phyloP scores from a whole-genome alignment of 495 filamentous ascomycete species.

The Talaromyces nanjingensis region DNA sequence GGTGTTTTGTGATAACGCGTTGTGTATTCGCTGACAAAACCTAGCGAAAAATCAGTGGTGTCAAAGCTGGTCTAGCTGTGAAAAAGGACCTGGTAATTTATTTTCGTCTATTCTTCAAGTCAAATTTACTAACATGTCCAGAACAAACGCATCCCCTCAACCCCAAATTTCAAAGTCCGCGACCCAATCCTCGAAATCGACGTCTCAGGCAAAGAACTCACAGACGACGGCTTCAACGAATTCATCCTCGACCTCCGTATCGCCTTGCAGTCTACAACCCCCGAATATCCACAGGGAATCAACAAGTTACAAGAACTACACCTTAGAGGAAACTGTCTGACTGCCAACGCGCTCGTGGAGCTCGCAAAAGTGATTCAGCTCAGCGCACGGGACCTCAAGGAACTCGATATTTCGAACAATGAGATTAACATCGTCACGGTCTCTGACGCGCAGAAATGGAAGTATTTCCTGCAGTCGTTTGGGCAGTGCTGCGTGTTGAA shows the following conservation, averaged over 20 bases:
- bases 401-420: conserved; percentile 43
- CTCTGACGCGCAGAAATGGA: conserved; percentile 34
- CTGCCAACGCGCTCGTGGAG: conserved; percentile 24
- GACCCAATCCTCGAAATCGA: conserved; percentile 42
- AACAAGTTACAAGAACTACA: conserved; percentile 39
- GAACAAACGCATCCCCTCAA: conserved; percentile 34
- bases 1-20: not conserved
- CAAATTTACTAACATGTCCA: conserved; percentile 12
- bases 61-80: conserved; percentile 36
- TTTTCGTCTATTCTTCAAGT: conserved; percentile 6
- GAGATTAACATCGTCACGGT: conserved; percentile 25
- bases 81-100: conserved; percentile 35
- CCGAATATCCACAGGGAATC: conserved; percentile 22
- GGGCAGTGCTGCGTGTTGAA: conserved; percentile 34
- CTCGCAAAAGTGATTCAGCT: conserved; percentile 32
- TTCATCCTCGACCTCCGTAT: conserved; percentile 32
- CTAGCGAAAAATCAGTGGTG: conserved; percentile 36
- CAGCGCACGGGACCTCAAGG: conserved; percentile 33
- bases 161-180: conserved; percentile 20
- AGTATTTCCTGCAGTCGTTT: conserved; percentile 36
- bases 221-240: conserved; percentile 34
- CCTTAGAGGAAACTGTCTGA: conserved; percentile 35
- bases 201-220: conserved; percentile 33
- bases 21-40: not conserved
- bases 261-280: conserved; percentile 24